Conservation (phyloP, 106 monocot species). For the Dendrobium huoshanense region DNA sequence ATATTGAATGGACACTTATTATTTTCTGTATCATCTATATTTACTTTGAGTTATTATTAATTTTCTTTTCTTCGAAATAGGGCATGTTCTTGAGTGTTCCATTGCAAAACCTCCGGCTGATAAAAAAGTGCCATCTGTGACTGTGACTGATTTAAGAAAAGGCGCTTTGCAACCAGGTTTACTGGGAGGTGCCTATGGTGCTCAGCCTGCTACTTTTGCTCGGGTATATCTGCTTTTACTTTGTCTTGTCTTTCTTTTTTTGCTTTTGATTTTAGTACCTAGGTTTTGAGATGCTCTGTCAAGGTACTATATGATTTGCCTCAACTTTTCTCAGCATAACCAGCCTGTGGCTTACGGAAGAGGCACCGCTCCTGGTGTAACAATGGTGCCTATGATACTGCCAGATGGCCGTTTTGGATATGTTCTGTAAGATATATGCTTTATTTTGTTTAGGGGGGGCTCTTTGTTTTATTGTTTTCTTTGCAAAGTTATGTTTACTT, state of each 20-base stretch:
- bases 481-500: neutral
- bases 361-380: conserved; percentile 24
- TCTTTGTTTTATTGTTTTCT: neutral
- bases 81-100: conserved; percentile 79
- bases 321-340: neutral
- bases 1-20: neutral
- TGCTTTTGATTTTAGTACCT: neutral
- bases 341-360: conserved; percentile 31
- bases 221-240: conserved; percentile 33
- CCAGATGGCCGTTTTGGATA: conserved; percentile 45
- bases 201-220: conserved; percentile 28
- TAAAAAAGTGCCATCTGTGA: conserved; percentile 37
- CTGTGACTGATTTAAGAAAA: conserved; percentile 37
- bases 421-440: conserved; percentile 6
- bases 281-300: neutral
- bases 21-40: neutral
- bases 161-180: conserved; percentile 45
- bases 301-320: neutral
- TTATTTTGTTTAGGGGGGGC: neutral
- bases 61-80: conserved; percentile 23
- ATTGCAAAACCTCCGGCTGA: conserved; percentile 88
- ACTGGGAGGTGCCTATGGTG: conserved; percentile 45
- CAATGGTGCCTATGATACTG: conserved; percentile 43
- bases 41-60: neutral
- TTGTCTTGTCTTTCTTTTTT: neutral